Percentiles rank a stretch among this genome's conserved stretches.
Evolutionary conservation across 768 basidiomycete genomes (phyloP).

Genomic region (Termitomyces sp.): DNA sequence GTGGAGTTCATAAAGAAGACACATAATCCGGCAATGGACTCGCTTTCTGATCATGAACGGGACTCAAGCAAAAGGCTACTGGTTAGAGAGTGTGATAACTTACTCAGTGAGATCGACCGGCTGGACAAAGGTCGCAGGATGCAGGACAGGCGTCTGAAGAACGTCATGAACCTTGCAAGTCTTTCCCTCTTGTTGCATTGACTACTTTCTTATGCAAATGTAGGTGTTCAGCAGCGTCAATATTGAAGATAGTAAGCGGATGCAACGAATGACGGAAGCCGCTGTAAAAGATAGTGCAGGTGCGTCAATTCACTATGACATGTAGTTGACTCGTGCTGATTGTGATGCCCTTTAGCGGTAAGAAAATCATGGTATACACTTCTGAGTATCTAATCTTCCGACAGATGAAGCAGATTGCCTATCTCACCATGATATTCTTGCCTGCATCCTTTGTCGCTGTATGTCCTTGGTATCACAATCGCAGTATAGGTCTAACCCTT

Average conservation of each 20-base stretch:
- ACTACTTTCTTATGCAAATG: neutral
- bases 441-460: slow-evolving; percentile 54
- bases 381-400: neutral
- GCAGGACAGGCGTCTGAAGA: slow-evolving; percentile 48
- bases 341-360: slow-evolving; percentile 17
- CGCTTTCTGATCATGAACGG: slow-evolving; percentile 23
- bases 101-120: slow-evolving; percentile 48
- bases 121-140: slow-evolving; percentile 35
- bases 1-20: slow-evolving; percentile 41
- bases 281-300: slow-evolving; percentile 47
- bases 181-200: neutral
- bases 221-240: slow-evolving; percentile 62
- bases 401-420: slow-evolving; percentile 57
- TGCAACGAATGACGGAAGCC: slow-evolving; percentile 50
- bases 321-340: neutral
- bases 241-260: slow-evolving; percentile 49
- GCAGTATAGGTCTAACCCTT: neutral
- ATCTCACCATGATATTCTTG: slow-evolving; percentile 59
- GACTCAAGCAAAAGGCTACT: slow-evolving; percentile 30
- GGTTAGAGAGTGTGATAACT: slow-evolving; percentile 43
- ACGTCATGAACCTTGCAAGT: slow-evolving; percentile 49
- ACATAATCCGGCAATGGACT: slow-evolving; percentile 47
- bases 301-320: slow-evolving; percentile 17
- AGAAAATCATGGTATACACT: neutral
- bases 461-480: slow-evolving; percentile 9